Percentiles rank a stretch among this genome's conserved stretches.
These are phyloP conservation scores for Acarospora socialis DNA, from an alignment of 2,329 filamentous ascomycete species.

Conservation along the genomic window DNA sequence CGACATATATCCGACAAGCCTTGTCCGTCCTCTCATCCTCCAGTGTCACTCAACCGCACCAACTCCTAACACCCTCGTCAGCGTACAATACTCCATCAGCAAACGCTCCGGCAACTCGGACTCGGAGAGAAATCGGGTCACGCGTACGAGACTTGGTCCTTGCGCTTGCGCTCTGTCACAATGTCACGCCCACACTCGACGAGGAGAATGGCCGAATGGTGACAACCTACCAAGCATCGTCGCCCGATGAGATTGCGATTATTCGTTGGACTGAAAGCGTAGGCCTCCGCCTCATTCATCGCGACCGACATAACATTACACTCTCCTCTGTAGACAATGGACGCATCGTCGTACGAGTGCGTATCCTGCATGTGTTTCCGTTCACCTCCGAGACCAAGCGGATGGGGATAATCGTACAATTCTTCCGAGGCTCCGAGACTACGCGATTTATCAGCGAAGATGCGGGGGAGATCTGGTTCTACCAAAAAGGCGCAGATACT, in stretches of 20 bases:
- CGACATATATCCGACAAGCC: slow-evolving; percentile 69
- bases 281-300: slow-evolving; percentile 67
- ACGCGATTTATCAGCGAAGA: slow-evolving; percentile 35
- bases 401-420: slow-evolving; percentile 94
- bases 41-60: slow-evolving; percentile 9
- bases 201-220: slow-evolving; percentile 62
- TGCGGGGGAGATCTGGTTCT: slow-evolving; percentile 86
- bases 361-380: slow-evolving; percentile 86
- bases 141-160: slow-evolving; percentile 87
- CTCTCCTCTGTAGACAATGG: slow-evolving; percentile 65
- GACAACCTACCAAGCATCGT: slow-evolving; percentile 90
- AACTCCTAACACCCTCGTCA: slow-evolving; percentile 24
- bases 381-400: slow-evolving; percentile 97
- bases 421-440: slow-evolving; percentile 45
- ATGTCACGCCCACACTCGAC: slow-evolving; percentile 84
- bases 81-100: slow-evolving; percentile 33
- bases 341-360: slow-evolving; percentile 63
- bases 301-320: slow-evolving; percentile 74
- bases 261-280: slow-evolving; percentile 91
- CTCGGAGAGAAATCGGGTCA: slow-evolving; percentile 81
- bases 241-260: slow-evolving; percentile 95
- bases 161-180: slow-evolving; percentile 86
- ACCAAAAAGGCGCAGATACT: slow-evolving; percentile 94
- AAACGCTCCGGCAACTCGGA: slow-evolving; percentile 54
- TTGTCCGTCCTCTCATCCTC: slow-evolving; percentile 42